These are phyloP conservation scores for Sugiyamaella smithiae DNA, from an alignment of 805 yeast genomes.

Conservation along the genomic window DNA sequence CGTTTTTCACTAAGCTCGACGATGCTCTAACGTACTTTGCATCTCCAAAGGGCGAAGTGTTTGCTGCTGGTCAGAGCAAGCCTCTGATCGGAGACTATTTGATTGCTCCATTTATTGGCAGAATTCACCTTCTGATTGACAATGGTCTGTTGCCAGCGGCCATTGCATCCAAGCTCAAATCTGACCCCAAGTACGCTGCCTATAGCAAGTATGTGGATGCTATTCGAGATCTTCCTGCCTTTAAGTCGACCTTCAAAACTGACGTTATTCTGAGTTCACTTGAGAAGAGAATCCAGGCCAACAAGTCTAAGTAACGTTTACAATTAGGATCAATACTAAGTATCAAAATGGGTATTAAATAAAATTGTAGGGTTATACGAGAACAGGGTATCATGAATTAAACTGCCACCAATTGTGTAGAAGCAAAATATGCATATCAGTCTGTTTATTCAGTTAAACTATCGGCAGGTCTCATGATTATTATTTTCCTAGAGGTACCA, in stretches of 20 bases:
- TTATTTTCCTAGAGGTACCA: constrained; percentile 1
- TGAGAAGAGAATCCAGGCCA: background rate
- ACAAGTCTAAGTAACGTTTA: background rate
- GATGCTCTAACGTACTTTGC: constrained; percentile 22
- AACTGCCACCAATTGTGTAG: too few relatives aligned
- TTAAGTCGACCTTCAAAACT: constrained; percentile 21
- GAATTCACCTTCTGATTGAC: constrained; percentile 18
- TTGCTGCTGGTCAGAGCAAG: constrained; percentile 16
- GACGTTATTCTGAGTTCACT: background rate
- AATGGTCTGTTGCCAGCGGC: constrained; percentile 13
- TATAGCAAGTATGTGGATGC: constrained; percentile 23
- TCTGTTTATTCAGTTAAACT: too few relatives aligned
- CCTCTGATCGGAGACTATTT: constrained; percentile 26
- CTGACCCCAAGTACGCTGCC: constrained; percentile 23
- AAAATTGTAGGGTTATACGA: too few relatives aligned
- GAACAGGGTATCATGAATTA: too few relatives aligned
- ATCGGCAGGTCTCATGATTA: too few relatives aligned
- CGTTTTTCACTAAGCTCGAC: constrained; percentile 21
- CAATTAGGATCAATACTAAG: too few relatives aligned
- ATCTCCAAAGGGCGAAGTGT: constrained; percentile 14
- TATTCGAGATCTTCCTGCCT: constrained; percentile 23
- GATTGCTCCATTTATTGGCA: constrained; percentile 25
- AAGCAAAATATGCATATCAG: too few relatives aligned
- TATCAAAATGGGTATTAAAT: too few relatives aligned
- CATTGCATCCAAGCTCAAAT: constrained; percentile 4